Evolutionary conservation across 2,329 filamentous ascomycete species (phyloP).

Genomic region (Fusarium xyrophilum): DNA sequence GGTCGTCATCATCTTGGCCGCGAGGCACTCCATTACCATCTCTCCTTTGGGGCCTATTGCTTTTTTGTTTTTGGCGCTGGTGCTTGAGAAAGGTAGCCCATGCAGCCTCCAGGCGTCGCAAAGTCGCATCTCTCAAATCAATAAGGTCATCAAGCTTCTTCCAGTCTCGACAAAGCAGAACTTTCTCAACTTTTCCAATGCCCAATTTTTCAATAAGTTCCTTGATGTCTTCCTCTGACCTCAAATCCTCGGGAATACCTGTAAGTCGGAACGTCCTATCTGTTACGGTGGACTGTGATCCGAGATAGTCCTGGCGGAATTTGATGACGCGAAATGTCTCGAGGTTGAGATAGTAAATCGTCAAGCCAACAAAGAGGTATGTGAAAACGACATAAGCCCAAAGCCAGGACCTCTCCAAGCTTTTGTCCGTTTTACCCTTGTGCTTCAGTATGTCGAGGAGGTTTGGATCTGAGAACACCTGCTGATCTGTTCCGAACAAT

Average conservation of each 20-base stretch:
- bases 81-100: slow-evolving; percentile 72
- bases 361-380: slow-evolving; percentile 86
- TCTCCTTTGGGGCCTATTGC: neutral
- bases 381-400: slow-evolving; percentile 97
- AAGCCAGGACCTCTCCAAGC: slow-evolving; percentile 62
- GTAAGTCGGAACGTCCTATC: slow-evolving; percentile 92
- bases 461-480: slow-evolving; percentile 20
- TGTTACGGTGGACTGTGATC: slow-evolving; percentile 92
- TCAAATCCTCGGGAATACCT: slow-evolving; percentile 80
- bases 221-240: slow-evolving; percentile 83
- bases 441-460: slow-evolving; percentile 38
- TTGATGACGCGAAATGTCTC: slow-evolving; percentile 87
- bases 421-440: slow-evolving; percentile 46
- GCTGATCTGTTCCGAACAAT: slow-evolving; percentile 17
- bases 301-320: slow-evolving; percentile 87
- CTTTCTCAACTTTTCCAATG: slow-evolving; percentile 88
- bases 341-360: slow-evolving; percentile 80
- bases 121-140: slow-evolving; percentile 65
- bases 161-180: slow-evolving; percentile 90
- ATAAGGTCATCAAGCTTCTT: slow-evolving; percentile 78
- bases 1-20: slow-evolving; percentile 49
- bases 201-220: slow-evolving; percentile 84
- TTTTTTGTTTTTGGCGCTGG: slow-evolving; percentile 16
- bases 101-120: slow-evolving; percentile 80
- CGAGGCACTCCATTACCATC: slow-evolving; percentile 29